phyloP scores from a whole-genome alignment of 2,329 filamentous ascomycete genomes.

The Dothistroma pini region DNA sequence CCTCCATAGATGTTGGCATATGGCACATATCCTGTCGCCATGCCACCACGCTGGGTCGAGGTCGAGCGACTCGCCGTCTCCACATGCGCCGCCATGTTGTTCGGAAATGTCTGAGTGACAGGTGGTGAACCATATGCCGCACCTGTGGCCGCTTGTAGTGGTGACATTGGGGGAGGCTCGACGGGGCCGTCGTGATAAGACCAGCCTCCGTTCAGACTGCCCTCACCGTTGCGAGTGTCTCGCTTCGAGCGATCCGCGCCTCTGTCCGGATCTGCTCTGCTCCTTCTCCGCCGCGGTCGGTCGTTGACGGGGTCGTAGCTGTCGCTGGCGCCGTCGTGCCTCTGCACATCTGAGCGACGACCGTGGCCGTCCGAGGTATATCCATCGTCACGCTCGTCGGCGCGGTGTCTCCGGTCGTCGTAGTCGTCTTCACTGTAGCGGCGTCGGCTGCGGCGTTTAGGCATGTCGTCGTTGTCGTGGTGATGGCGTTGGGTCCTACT shows the following conservation, averaged over 20 bases:
- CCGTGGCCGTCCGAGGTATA: slow-evolving; percentile 21
- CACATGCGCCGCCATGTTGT: slow-evolving; percentile 5
- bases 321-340: slow-evolving; percentile 28
- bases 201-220: slow-evolving; percentile 8
- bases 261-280: slow-evolving; percentile 24
- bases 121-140: slow-evolving; percentile 8
- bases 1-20: slow-evolving; percentile 36
- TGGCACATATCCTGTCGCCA: slow-evolving; percentile 33
- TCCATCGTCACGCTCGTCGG: slow-evolving; percentile 20
- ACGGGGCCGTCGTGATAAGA: slow-evolving; percentile 13
- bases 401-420: slow-evolving; percentile 19
- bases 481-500: slow-evolving; percentile 6
- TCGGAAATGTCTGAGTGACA: slow-evolving; percentile 1
- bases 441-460: slow-evolving; percentile 19
- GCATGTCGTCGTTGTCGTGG: slow-evolving; percentile 13
- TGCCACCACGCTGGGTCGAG: slow-evolving; percentile 21
- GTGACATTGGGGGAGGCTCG: slow-evolving; percentile 13
- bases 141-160: slow-evolving; percentile 4
- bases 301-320: slow-evolving; percentile 25
- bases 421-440: slow-evolving; percentile 29
- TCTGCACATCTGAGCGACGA: slow-evolving; percentile 12
- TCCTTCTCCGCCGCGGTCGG: slow-evolving; percentile 21
- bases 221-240: slow-evolving; percentile 18
- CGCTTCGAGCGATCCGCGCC: slow-evolving; percentile 17
- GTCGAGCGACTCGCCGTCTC: slow-evolving; percentile 17